A percentile compares a stretch with the other conserved stretches of the same genome.
Evolutionary conservation across 2,329 filamentous ascomycete genomes (phyloP).

Genomic region (Pseudogymnoascus sp.): DNA sequence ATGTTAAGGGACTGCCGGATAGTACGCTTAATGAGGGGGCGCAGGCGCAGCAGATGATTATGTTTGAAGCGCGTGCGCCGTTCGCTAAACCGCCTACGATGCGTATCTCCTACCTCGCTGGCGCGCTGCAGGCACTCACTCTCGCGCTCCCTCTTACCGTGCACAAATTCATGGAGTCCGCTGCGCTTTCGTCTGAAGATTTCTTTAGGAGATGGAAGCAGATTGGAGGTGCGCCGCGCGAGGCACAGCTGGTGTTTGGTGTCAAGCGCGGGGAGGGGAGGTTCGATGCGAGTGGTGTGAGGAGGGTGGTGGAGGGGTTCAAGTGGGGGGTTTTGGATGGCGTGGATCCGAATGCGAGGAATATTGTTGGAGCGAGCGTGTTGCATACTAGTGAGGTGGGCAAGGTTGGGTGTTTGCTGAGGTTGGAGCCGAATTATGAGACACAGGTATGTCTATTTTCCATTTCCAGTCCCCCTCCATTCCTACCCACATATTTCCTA

Average conservation of each 20-base stretch:
- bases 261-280: conserved; percentile 44
- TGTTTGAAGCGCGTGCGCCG: conserved; percentile 79
- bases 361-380: conserved; percentile 86
- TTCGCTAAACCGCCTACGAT: conserved; percentile 85
- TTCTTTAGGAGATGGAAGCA: conserved; percentile 99
- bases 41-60: conserved; percentile 87
- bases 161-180: conserved; percentile 95
- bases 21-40: conserved; percentile 64
- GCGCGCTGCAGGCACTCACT: conserved; percentile 84
- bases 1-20: conserved; percentile 82
- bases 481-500: not conserved
- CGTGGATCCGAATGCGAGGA: conserved; percentile 88
- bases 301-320: conserved; percentile 71
- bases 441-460: conserved; percentile 63
- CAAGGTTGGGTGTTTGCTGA: conserved; percentile 88
- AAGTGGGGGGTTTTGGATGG: conserved; percentile 77
- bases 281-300: conserved; percentile 63
- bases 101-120: conserved; percentile 87
- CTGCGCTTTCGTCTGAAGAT: conserved; percentile 77
- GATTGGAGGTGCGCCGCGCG: conserved; percentile 79
- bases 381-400: conserved; percentile 73
- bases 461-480: not conserved
- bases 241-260: conserved; percentile 81
- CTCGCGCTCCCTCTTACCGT: conserved; percentile 80
- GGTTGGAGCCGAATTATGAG: conserved; percentile 88